These are phyloP conservation scores for Phytophthora cactorum DNA, from an alignment of 352 stramenopile species.

Conservation along the genomic window DNA sequence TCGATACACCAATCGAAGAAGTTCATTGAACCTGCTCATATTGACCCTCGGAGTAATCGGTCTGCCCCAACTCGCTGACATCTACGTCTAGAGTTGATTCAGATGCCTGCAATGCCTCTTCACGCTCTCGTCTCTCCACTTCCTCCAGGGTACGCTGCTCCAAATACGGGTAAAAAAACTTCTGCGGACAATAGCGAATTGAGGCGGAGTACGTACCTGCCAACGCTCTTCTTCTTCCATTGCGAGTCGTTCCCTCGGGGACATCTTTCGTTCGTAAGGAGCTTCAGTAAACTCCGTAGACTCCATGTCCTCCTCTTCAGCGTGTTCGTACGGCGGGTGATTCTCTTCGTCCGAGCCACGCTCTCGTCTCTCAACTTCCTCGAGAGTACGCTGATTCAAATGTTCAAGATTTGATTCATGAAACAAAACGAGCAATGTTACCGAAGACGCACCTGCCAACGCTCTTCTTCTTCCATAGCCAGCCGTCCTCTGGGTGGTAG, in stretches of 20 bases:
- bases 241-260: too few species aligned
- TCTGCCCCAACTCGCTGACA: background rate
- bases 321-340: too few species aligned
- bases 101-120: background rate
- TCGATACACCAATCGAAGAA: background rate
- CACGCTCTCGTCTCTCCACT: slow-evolving; percentile 3
- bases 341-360: background rate
- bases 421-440: background rate
- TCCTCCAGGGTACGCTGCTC: slow-evolving; percentile 12
- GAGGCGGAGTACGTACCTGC: too few species aligned
- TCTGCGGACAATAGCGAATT: too few species aligned
- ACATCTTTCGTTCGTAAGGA: too few species aligned
- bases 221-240: too few species aligned
- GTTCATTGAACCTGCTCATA: slow-evolving; percentile 1
- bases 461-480: slow-evolving; percentile 13
- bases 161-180: background rate
- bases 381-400: slow-evolving; percentile 1
- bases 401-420: background rate
- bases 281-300: too few species aligned
- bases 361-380: slow-evolving; percentile 13
- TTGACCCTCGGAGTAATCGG: background rate
- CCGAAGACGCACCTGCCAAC: slow-evolving; percentile 14
- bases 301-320: too few species aligned
- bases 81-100: slow-evolving; percentile 1
- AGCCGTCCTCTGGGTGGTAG: slow-evolving; percentile 11